Evolutionary conservation across 257 asterid genomes (phyloP).

Genomic region (Asclepias syriaca): DNA sequence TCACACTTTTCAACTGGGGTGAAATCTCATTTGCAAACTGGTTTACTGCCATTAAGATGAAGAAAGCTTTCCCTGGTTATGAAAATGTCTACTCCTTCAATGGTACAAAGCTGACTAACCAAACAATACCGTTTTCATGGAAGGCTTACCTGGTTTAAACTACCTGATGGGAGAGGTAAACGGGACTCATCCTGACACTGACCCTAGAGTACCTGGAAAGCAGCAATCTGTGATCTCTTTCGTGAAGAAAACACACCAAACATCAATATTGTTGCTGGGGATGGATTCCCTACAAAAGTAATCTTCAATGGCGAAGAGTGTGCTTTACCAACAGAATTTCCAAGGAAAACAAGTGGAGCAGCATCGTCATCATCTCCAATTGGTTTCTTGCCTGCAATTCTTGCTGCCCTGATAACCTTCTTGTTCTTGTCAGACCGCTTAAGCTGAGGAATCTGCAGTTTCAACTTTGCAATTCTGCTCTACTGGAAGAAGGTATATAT

Average conservation of each 20-base stretch:
- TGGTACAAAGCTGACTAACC: constrained; percentile 40
- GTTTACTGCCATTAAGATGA: constrained; percentile 68
- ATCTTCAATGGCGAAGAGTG: constrained; percentile 93
- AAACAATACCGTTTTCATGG: constrained; percentile 61
- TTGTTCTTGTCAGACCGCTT: constrained; percentile 34
- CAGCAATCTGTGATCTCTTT: constrained; percentile 84
- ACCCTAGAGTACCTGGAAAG: constrained; percentile 79
- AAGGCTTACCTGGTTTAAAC: constrained; percentile 76
- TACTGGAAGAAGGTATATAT: background rate
- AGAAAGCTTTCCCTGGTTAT: constrained; percentile 47
- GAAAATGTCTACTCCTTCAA: constrained; percentile 79
- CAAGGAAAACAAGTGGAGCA: constrained; percentile 26
- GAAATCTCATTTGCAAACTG: constrained; percentile 51
- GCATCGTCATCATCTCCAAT: constrained; percentile 10
- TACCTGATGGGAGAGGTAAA: constrained; percentile 69
- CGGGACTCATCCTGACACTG: constrained; percentile 61
- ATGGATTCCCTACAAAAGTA: constrained; percentile 79
- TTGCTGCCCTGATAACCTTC: constrained; percentile 37
- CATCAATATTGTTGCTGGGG: constrained; percentile 45
- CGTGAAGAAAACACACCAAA: constrained; percentile 39
- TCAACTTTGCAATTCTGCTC: background rate
- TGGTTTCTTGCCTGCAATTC: constrained; percentile 28
- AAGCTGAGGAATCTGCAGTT: constrained; percentile 24
- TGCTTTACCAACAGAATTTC: constrained; percentile 55
- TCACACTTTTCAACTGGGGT: constrained; percentile 90